These are phyloP conservation scores for Metarhizium humberi DNA, from an alignment of 2,329 filamentous ascomycete species.

Conservation along the genomic window DNA sequence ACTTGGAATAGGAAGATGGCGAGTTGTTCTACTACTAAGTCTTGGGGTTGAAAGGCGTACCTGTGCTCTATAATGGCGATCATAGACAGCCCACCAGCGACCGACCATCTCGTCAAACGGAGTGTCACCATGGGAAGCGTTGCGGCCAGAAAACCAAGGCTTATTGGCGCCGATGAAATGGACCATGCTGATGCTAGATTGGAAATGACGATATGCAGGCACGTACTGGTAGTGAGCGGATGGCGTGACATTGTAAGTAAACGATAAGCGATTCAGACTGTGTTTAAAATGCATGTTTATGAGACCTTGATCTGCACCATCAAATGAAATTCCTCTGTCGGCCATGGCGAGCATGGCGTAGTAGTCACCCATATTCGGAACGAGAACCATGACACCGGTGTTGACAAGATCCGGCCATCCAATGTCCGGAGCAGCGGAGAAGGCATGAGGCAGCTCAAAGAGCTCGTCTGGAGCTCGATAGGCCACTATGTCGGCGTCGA, in stretches of 20 bases:
- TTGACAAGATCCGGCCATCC: constrained; percentile 99
- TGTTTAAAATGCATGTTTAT: constrained; percentile 89
- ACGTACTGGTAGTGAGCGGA: constrained; percentile 96
- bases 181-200: constrained; percentile 78
- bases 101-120: constrained; percentile 78
- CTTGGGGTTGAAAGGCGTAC: constrained; percentile 25
- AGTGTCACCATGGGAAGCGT: constrained; percentile 41
- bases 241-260: constrained; percentile 94
- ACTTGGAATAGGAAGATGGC: not conserved
- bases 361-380: constrained; percentile 79
- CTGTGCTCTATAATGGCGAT: constrained; percentile 63
- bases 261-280: constrained; percentile 79
- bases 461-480: constrained; percentile 88
- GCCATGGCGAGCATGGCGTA: constrained; percentile 78
- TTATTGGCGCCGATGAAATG: constrained; percentile 93
- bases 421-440: constrained; percentile 78
- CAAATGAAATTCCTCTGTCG: constrained; percentile 81
- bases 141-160: constrained; percentile 67
- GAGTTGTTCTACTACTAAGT: not conserved
- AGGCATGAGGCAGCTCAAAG: constrained; percentile 54
- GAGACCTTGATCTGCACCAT: constrained; percentile 91
- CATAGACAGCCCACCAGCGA: constrained; percentile 92
- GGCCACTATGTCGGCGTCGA: constrained; percentile 90
- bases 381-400: constrained; percentile 89
- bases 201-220: constrained; percentile 88